Percentiles rank a stretch among this genome's conserved stretches.
phyloP scores from a whole-genome alignment of 208 protist genomes.

The Crithidia thermophila region DNA sequence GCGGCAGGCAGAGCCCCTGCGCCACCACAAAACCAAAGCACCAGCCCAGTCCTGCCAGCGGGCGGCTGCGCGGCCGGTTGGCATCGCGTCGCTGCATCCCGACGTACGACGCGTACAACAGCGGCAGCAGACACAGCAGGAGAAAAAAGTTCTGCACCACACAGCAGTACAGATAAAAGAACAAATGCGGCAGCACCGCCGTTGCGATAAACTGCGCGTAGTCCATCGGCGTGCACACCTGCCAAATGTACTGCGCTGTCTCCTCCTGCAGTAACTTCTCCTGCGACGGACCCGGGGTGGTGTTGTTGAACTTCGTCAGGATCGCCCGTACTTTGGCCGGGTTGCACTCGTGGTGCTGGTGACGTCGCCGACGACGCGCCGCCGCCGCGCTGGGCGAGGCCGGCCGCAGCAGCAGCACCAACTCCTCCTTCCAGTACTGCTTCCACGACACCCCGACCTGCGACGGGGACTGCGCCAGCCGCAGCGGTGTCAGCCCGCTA shows the following conservation, averaged over 20 bases:
- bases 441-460: constrained; percentile 5
- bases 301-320: constrained; percentile 29
- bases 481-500: constrained; percentile 16
- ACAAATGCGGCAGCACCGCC: constrained; percentile 35
- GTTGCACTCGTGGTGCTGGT: constrained; percentile 6
- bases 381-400: constrained; percentile 9
- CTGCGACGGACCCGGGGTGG: constrained; percentile 23
- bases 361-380: neutral
- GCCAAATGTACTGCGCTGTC: constrained; percentile 18
- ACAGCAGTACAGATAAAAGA: constrained; percentile 29
- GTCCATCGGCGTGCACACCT: constrained; percentile 25
- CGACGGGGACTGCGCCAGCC: constrained; percentile 15
- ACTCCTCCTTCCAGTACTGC: constrained; percentile 29
- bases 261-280: constrained; percentile 34
- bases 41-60: constrained; percentile 24
- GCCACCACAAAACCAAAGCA: constrained; percentile 28
- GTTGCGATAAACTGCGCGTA: constrained; percentile 13
- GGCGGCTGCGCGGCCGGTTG: constrained; percentile 16
- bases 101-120: constrained; percentile 28
- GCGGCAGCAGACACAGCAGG: constrained; percentile 20
- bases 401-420: constrained; percentile 21
- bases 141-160: constrained; percentile 32
- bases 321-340: constrained; percentile 24
- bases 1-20: constrained; percentile 19
- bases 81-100: constrained; percentile 21